These are phyloP conservation scores for Senna tora DNA, from an alignment of 306 rosid species.

Conservation along the genomic window DNA sequence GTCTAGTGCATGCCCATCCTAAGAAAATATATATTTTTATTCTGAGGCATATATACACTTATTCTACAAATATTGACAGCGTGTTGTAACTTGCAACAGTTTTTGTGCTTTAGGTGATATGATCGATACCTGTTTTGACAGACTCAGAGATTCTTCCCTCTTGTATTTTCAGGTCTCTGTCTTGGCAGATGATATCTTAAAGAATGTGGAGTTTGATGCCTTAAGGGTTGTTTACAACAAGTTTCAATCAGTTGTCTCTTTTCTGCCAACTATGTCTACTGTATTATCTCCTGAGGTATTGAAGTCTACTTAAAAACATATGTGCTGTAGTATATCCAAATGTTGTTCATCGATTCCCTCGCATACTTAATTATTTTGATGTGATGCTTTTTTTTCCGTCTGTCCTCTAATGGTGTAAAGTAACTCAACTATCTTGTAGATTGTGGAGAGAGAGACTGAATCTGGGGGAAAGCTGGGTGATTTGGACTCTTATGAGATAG, in stretches of 20 bases:
- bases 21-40: no score
- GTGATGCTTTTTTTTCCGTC: constrained; percentile 12
- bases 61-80: no score
- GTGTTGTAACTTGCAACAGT: background rate
- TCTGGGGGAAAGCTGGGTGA: constrained; percentile 87
- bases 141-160: background rate
- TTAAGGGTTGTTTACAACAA: constrained; percentile 82
- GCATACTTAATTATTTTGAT: constrained; percentile 14
- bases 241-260: constrained; percentile 80
- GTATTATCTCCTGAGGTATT: constrained; percentile 93
- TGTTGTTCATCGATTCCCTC: constrained; percentile 5
- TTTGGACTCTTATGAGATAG: constrained; percentile 88
- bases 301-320: background rate
- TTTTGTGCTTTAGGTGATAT: background rate
- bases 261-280: constrained; percentile 76
- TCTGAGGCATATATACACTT: no score
- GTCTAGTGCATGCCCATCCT: background rate
- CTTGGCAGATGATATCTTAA: constrained; percentile 87
- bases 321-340: constrained; percentile 5
- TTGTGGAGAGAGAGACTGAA: constrained; percentile 86
- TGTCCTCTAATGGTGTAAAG: constrained; percentile 8
- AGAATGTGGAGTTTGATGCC: constrained; percentile 94
- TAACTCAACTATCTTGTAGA: constrained; percentile 45
- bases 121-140: background rate
- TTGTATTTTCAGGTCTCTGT: constrained; percentile 75